Base-by-base conservation (phyloP, 1,284 basidiomycete genomes). In the Moesziomyces parantarcticus region DNA sequence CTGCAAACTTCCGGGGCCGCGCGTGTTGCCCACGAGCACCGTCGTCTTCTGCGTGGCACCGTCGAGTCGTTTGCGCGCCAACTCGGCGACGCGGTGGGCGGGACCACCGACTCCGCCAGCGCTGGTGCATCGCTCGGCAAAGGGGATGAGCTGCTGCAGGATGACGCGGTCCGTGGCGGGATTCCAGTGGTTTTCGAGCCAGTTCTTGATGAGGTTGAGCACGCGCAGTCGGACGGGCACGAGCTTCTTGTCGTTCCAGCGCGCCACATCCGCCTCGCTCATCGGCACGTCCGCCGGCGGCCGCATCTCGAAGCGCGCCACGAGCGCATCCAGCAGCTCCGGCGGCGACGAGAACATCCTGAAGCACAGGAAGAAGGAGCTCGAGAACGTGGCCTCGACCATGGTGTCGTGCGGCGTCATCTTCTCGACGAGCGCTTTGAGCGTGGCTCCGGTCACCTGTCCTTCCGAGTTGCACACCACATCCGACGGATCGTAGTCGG, bases 331-430 rank as follows among this genome's bases (percentile, higher is more conserved):
- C 1, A 92, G 88, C 29, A 99, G 88, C 60, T 92, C 90, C 8
- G 85, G 61, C 0, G 96, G 92, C 0, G 90, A 89, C 1, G 92
- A 90, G 85, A 97, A 98, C 69, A 97, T 85, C n/a, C 96, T 89
- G 87, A 99, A 99, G 1, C 94, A 97, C 80, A 95, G 87, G 87
- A 95, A 96, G 86, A 99, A 98, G 18, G 95, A 91, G 1, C 90
- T 89, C 23, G 90, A 88, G 81, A 97, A 94, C 0, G 89, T 89
- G 18, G 90, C 87, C 77, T 98, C 94, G 60, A 85, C 84, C 50
- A 92, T 89, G 49, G 90, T 90, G 79, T 94, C 93, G 80, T 96
- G 92, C 3, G 94, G 92, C n/a, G 95, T 96, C 90, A 99, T 92
- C 85, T 92, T 93, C 85, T 96, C 94, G 10, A 98, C 90, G 43